Evolutionary conservation across 225 moss, liverwort and hornwort species (phyloP), one percentile per base, ranked within the genome.

Genomic region (Polytrichum formosum): DNA sequence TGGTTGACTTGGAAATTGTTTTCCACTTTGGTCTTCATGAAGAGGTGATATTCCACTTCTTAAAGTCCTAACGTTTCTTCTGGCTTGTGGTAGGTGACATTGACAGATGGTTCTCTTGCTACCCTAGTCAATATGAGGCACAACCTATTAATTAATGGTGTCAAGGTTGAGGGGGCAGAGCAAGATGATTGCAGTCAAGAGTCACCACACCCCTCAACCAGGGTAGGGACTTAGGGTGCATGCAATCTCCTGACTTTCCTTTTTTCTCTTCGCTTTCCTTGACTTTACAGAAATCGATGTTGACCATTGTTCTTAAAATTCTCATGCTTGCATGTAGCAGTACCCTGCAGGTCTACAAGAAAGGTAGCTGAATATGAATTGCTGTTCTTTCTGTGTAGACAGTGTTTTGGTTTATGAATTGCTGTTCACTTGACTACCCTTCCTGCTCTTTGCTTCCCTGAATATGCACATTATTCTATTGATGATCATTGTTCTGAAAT

Each of bases 51-150:
- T 58, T 21, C 58, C 58, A 58, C 58, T 23, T 0, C 21, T 58
- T 1, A 7, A 58, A 21, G 20, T 58, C 6, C 23, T 20, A 6
- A 58, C 0, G 58, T 20, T 58, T 58, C 1, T 58, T 58, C 9
- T 58, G 20, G 69, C 66, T 55, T 59, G 70, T 61, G 54, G 31
- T 79, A 97, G 96, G 77, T 92, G 56, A 70, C 91, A 28, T 80
- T 94, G 70, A 98, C 91, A 6, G 94, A 98, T 85, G 94, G 94
- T 25, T 84, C 87, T 70, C 74, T 94, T 65, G 76, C 87, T 58
- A 78, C 88, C 20, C 28, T 98, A 31, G 89, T 72, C 28, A 94
- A 94, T 53, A 75, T 98, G 88, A 87, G 79, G 33, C 90, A 90
- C 63, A 98, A 94, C 70, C 63, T 94, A 76, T 74, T 74, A 7